These are phyloP conservation scores for Biscogniauxia mediterranea DNA, from an alignment of 2,329 filamentous ascomycete genomes.

Conservation along the genomic window DNA sequence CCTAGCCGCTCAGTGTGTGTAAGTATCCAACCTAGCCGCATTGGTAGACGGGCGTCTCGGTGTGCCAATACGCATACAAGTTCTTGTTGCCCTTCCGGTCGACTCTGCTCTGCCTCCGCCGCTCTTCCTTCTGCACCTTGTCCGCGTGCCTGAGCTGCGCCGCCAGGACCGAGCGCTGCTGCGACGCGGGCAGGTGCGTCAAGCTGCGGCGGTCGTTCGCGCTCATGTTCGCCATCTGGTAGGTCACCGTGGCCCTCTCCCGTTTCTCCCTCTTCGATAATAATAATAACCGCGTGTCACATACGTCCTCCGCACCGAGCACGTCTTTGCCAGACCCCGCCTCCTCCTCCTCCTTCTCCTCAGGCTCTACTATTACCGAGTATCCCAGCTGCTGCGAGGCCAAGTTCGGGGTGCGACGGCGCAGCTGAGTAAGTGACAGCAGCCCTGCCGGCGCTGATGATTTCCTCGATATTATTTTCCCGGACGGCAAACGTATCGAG, in stretches of 20 bases:
- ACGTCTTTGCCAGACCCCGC: slow-evolving; percentile 12
- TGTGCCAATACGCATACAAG: slow-evolving; percentile 34
- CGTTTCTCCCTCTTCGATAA: slow-evolving; percentile 24
- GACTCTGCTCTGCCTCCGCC: slow-evolving; percentile 24
- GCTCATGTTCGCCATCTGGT: slow-evolving; percentile 24
- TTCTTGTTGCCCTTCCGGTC: slow-evolving; percentile 37
- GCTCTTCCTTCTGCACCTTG: slow-evolving; percentile 28
- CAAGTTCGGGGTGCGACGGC: slow-evolving; percentile 12
- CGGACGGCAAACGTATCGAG: slow-evolving; percentile 26
- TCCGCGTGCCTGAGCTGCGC: slow-evolving; percentile 20
- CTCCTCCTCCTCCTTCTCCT: slow-evolving; percentile 5
- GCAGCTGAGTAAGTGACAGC: slow-evolving; percentile 10
- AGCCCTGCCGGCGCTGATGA: slow-evolving; percentile 12
- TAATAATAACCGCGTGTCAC: slow-evolving; percentile 11
- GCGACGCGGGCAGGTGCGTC: slow-evolving; percentile 20
- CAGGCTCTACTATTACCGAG: slow-evolving; percentile 4
- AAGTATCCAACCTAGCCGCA: slow-evolving; percentile 34
- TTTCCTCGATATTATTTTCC: slow-evolving; percentile 25
- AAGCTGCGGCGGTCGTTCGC: slow-evolving; percentile 22
- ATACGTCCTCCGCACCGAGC: slow-evolving; percentile 4
- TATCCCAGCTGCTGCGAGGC: slow-evolving; percentile 18
- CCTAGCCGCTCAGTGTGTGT: not conserved
- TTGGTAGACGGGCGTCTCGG: slow-evolving; percentile 33
- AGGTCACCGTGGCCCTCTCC: slow-evolving; percentile 15
- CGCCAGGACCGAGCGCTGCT: slow-evolving; percentile 24